Evolutionary conservation across 257 asterid genomes (phyloP).

Genomic region (Ligustrum vulgare): DNA sequence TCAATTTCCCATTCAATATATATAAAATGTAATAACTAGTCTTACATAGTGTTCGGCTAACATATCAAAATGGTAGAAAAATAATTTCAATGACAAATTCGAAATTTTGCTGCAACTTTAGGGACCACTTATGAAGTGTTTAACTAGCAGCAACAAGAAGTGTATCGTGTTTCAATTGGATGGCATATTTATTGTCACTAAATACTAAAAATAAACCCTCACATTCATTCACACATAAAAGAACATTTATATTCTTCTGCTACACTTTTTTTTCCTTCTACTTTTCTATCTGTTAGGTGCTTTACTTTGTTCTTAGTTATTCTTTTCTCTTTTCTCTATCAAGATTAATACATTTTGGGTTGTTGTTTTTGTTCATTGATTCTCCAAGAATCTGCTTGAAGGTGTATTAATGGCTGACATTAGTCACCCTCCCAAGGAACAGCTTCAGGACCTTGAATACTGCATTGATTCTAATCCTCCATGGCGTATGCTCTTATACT

Average conservation of each 20-base stretch:
- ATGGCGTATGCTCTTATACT: slow-evolving; percentile 59
- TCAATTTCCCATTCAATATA: no score
- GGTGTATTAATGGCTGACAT: slow-evolving; percentile 60
- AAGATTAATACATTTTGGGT: not conserved
- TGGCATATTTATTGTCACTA: not conserved
- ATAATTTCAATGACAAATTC: not conserved
- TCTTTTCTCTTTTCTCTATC: not conserved
- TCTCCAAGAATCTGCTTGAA: not conserved
- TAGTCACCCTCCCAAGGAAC: slow-evolving; percentile 88
- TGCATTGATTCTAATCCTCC: slow-evolving; percentile 98
- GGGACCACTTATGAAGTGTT: not conserved
- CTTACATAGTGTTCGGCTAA: not conserved
- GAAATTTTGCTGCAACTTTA: not conserved
- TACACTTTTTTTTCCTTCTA: not conserved
- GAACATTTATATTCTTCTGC: slow-evolving; percentile 2
- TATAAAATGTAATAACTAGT: no score
- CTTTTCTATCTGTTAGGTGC: slow-evolving; percentile 18
- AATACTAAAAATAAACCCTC: not conserved
- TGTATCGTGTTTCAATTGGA: not conserved
- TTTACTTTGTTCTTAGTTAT: slow-evolving; percentile 23
- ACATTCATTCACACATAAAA: not conserved
- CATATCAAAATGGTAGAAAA: not conserved
- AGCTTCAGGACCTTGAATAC: slow-evolving; percentile 91
- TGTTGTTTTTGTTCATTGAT: slow-evolving; percentile 10
- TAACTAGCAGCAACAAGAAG: not conserved